These are phyloP conservation scores for Pythium aquatile DNA, from an alignment of 352 stramenopile species.

Conservation along the genomic window DNA sequence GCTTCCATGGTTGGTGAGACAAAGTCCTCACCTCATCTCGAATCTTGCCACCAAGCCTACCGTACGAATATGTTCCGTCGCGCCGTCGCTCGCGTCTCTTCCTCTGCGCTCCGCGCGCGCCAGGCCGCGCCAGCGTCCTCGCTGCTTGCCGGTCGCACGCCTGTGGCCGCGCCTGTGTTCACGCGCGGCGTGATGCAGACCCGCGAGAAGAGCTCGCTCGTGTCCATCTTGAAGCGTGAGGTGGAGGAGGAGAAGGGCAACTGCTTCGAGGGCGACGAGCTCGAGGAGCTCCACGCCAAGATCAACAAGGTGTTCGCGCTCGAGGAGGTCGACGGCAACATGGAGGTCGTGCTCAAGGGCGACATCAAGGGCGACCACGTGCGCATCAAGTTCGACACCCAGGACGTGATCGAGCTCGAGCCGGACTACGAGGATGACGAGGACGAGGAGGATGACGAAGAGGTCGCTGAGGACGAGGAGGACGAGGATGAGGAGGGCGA, in stretches of 20 bases:
- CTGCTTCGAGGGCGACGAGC: conserved; percentile 71
- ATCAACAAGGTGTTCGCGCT: conserved; percentile 69
- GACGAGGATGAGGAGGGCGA: conserved; percentile 63
- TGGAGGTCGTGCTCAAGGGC: conserved; percentile 65
- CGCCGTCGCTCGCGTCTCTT: conserved; percentile 18
- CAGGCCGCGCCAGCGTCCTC: conserved; percentile 30
- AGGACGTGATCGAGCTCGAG: conserved; percentile 72
- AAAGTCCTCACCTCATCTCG: not conserved
- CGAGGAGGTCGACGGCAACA: conserved; percentile 54
- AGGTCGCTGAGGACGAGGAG: conserved; percentile 34
- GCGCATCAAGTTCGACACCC: conserved; percentile 78
- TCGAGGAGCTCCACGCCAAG: conserved; percentile 67
- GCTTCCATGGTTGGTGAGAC: not conserved
- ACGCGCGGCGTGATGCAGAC: conserved; percentile 38
- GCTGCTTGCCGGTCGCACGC: conserved; percentile 12
- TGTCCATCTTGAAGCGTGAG: conserved; percentile 56
- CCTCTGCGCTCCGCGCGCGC: conserved; percentile 18
- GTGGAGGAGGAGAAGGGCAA: conserved; percentile 83
- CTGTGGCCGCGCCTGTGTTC: conserved; percentile 15
- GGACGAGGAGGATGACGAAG: conserved; percentile 48
- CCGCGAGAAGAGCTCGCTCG: conserved; percentile 54
- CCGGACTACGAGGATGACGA: conserved; percentile 54
- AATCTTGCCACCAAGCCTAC: conserved; percentile 3
- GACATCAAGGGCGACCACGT: conserved; percentile 52
- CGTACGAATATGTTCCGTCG: conserved; percentile 23